A percentile compares a stretch with the other conserved stretches of the same genome.
Evolutionary conservation across 2,329 filamentous ascomycete species (phyloP).

Genomic region (Neospermospora avenae): DNA sequence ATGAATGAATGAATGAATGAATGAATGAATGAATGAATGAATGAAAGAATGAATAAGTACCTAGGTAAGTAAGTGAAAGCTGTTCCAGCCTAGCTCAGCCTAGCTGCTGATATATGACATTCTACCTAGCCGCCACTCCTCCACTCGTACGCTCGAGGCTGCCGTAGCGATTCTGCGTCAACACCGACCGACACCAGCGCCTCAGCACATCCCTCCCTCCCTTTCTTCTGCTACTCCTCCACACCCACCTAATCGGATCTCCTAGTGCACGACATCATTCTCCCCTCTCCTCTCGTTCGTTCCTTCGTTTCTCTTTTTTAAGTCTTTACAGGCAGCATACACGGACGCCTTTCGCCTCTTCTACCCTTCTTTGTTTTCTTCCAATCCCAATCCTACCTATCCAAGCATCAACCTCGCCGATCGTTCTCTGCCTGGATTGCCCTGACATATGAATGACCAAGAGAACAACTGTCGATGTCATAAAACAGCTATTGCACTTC

Average conservation of each 20-base stretch:
- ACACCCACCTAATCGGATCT: slow-evolving; percentile 8
- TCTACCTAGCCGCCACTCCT: no score
- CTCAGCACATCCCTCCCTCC: neutral
- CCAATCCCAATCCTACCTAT: neutral
- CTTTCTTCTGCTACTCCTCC: neutral
- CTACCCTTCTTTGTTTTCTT: slow-evolving; percentile 8
- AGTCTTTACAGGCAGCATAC: slow-evolving; percentile 25
- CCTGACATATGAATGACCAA: neutral
- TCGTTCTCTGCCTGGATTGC: neutral
- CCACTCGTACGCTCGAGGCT: no score
- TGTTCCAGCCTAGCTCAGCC: no score
- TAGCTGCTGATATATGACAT: no score
- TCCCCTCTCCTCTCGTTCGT: slow-evolving; percentile 8
- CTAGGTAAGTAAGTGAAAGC: no score
- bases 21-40: neutral
- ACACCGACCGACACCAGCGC: neutral
- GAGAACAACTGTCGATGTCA: neutral
- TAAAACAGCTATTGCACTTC: neutral
- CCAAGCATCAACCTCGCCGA: neutral
- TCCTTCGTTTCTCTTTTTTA: slow-evolving; percentile 19
- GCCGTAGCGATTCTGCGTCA: no score
- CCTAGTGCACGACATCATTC: slow-evolving; percentile 7
- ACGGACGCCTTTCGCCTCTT: slow-evolving; percentile 27
- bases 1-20: no score
- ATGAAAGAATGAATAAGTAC: no score